A percentile compares a stretch with the other conserved stretches of the same genome.
These are phyloP conservation scores for Aspergillus sp. DNA, from an alignment of 2,329 filamentous ascomycete species.

Conservation along the genomic window DNA sequence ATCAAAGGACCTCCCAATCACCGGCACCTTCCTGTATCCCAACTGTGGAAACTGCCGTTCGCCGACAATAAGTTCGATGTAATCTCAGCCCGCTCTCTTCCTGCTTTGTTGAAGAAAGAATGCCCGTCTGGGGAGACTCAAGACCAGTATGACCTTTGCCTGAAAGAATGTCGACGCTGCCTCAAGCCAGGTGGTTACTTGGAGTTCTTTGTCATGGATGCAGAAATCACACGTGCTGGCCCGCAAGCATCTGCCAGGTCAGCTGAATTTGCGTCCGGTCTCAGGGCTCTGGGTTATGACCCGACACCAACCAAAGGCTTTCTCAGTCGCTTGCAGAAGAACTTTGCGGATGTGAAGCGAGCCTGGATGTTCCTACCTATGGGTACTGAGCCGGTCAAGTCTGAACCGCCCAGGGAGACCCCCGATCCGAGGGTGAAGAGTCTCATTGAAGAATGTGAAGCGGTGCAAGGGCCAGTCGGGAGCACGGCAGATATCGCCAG, in stretches of 20 bases:
- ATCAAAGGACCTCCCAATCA: constrained; percentile 86
- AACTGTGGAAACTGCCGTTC: constrained; percentile 81
- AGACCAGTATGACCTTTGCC: constrained; percentile 86
- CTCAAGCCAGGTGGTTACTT: constrained; percentile 91
- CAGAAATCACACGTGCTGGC: constrained; percentile 84
- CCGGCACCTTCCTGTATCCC: constrained; percentile 74
- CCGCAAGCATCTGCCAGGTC: constrained; percentile 77
- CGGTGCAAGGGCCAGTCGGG: constrained; percentile 58
- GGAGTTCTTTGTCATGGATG: constrained; percentile 87
- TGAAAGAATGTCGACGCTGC: constrained; percentile 84
- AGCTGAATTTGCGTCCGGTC: constrained; percentile 87
- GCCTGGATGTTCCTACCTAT: constrained; percentile 90
- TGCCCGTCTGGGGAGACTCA: constrained; percentile 65
- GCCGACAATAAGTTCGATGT: constrained; percentile 84
- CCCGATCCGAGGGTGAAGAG: constrained; percentile 41
- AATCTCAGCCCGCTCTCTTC: constrained; percentile 83
- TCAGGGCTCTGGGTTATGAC: constrained; percentile 89
- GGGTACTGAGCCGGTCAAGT: constrained; percentile 57
- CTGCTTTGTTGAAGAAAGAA: constrained; percentile 73
- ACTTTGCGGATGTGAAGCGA: constrained; percentile 78
- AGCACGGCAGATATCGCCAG: constrained; percentile 72
- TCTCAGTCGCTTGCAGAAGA: constrained; percentile 69
- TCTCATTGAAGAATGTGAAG: constrained; percentile 56
- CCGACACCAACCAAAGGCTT: constrained; percentile 79
- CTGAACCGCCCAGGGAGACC: constrained; percentile 47